Base-by-base conservation (phyloP, 345 rosid genomes). In the Brassica juncea region DNA sequence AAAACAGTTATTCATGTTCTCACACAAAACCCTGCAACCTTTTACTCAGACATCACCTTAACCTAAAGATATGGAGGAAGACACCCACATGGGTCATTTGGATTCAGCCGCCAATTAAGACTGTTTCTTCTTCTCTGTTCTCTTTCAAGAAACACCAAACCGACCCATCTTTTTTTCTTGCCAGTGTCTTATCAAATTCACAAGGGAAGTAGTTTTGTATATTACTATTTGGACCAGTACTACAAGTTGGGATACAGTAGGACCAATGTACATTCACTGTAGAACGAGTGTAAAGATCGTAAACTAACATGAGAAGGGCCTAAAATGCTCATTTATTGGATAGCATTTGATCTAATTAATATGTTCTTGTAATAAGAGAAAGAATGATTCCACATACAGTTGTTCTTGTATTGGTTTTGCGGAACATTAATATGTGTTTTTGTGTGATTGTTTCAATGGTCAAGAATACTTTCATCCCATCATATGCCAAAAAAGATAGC, bases 321-420 rank as follows among this genome's bases (percentile, higher is more conserved):
- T 5, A 47, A 30, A 69, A 60, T 37, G 62, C 70, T 82, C 83
- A 67, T 82, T 88, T 88, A 65, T 71, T 71, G 6, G 88, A 86
- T 68, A 92, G 82, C 88, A 92, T 89, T 84, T 84, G 73, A 76
- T 92, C 94, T 19, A 19, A 19, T 19, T 19, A 19, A 19, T 19
- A 19, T 19, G 19, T 19, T 19, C 19, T 19, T 19, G 19, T 19
- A 19, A 19, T 19, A 19, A 19, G 19, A 19, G 19, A 19, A 19
- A 19, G 19, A 19, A 19, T 19, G 19, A 19, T 19, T 19, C 19
- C 19, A 19, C 19, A 19, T 19, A 19, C 19, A 19, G 19, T 19
- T 19, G 19, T 19, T 19, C 19, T 19, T 19, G 19, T 19, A 19
- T 19, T 19, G 19, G 19, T 19, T 19, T 19, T 19, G 19, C 19